Base-by-base conservation (phyloP, 164 flowering plant genomes). In the Annona cherimola region DNA sequence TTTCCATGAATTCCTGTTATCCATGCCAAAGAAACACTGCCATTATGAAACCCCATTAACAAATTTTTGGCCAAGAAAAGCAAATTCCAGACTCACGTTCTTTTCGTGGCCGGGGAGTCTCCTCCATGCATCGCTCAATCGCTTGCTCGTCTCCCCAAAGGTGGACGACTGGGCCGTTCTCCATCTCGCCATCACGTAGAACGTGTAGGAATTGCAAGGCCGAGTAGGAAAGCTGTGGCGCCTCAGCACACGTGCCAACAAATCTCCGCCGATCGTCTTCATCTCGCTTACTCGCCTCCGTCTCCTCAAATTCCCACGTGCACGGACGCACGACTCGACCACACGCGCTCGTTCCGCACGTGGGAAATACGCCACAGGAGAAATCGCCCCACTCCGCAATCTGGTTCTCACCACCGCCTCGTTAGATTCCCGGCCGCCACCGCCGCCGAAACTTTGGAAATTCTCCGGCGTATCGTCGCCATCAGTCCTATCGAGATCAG, bases 111-210 rank as follows among this genome's bases (percentile, higher is more conserved):
- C 4, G 0, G 72, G 69, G 18, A 77, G 67, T 65, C 39, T 57
- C 67, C 54, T 35, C 79, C 79, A 77, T 73, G 73, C 73, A 20
- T 60, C 69, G 18, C 73, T 55, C 66, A 73, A 45, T 65, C 67
- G 69, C 70, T 69, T 73, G 41, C 79, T 73, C 12, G 73, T 69
- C 69, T 77, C 76, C 45, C 63, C 66, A 65, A 77, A 73, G 4
- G 79, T 69, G 64, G 79, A 65, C 7, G 55, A 35, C 20, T 67
- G 74, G 12, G 54, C 69, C 39, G 5, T 44, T 54, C 66, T 68
- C 79, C 75, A 76, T 50, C n/a, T 50, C 42, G 45, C 12, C 60
- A 77, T 77, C 26, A 70, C 71, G 55, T 74, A 73, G 76, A 73
- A 73, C 35, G 67, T 45, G 41, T 73, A 73, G 19, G 76, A 67